Percentiles rank a stretch among this genome's conserved stretches.
phyloP scores from a whole-genome alignment of 345 rosid species.

The Leavenworthia alabamica region DNA sequence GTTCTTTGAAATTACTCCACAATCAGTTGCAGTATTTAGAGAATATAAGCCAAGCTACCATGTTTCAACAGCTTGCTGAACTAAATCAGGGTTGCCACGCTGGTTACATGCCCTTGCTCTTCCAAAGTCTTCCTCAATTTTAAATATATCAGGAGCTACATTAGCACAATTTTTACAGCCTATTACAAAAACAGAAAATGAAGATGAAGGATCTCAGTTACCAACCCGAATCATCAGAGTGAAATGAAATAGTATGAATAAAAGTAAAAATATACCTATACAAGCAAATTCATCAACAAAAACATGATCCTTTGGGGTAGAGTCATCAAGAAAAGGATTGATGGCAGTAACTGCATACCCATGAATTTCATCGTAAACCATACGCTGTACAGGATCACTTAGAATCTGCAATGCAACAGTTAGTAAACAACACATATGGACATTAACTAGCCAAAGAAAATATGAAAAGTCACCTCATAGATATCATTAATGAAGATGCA shows the following conservation, averaged over 20 bases:
- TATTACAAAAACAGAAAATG: conserved; percentile 20
- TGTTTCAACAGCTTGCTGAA: conserved; percentile 83
- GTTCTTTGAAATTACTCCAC: not conserved
- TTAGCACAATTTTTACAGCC: conserved; percentile 97
- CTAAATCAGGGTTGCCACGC: conserved; percentile 48
- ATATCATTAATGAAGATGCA: conserved; percentile 94
- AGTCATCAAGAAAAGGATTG: conserved; percentile 84
- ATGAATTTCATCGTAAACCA: conserved; percentile 95
- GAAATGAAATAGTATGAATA: not conserved
- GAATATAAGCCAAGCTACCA: conserved; percentile 46
- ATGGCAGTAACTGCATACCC: conserved; percentile 74
- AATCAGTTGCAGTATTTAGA: not conserved
- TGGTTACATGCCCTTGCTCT: conserved; percentile 84
- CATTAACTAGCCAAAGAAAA: too few relatives aligned
- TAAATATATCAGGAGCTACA: conserved; percentile 60
- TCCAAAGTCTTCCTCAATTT: conserved; percentile 89
- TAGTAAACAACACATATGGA: too few relatives aligned
- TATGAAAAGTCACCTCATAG: too few relatives aligned
- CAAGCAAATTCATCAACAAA: conserved; percentile 97
- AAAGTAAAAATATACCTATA: conserved; percentile 58
- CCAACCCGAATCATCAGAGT: not conserved
- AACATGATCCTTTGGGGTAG: conserved; percentile 55
- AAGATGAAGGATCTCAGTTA: not conserved
- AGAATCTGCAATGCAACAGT: conserved; percentile 71
- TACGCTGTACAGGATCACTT: conserved; percentile 90